Percentiles rank a stretch among this genome's conserved stretches.
These are phyloP conservation scores for Lepiota venenata DNA, from an alignment of 768 basidiomycete genomes.

Conservation along the genomic window DNA sequence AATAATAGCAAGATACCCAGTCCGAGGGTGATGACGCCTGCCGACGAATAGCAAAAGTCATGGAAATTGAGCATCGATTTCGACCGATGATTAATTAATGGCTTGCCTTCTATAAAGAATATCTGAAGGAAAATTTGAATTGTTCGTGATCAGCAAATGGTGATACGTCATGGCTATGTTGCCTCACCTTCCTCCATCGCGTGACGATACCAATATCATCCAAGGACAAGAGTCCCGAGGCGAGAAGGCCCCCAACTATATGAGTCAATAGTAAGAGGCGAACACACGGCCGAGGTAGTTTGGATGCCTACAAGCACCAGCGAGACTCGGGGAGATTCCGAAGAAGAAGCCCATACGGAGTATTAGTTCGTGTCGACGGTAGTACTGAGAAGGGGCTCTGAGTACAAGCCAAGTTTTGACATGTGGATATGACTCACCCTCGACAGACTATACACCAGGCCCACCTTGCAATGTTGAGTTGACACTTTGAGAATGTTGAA, in stretches of 20 bases:
- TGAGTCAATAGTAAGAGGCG: not conserved
- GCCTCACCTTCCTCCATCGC: slow-evolving; percentile 28
- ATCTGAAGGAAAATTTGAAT: slow-evolving; percentile 20
- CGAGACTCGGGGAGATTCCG: slow-evolving; percentile 28
- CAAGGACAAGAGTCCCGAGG: slow-evolving; percentile 30
- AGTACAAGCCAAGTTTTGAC: not conserved
- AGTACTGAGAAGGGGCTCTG: slow-evolving; percentile 22
- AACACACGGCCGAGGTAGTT: not conserved
- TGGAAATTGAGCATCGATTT: not conserved
- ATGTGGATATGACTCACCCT: slow-evolving; percentile 24
- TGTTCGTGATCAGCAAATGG: not conserved
- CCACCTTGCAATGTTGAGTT: slow-evolving; percentile 24
- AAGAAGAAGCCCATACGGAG: slow-evolving; percentile 35
- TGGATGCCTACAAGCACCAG: slow-evolving; percentile 30
- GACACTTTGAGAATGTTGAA: not conserved
- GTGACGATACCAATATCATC: slow-evolving; percentile 26
- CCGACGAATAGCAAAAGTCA: not conserved
- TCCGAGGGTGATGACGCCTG: slow-evolving; percentile 26
- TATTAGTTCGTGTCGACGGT: slow-evolving; percentile 31
- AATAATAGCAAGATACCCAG: slow-evolving; percentile 24
- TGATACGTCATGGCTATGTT: not conserved
- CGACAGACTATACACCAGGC: slow-evolving; percentile 35
- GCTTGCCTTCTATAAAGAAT: slow-evolving; percentile 38
- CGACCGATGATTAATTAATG: not conserved
- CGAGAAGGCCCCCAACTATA: slow-evolving; percentile 35